Evolutionary conservation across 139 green algal genomes (phyloP), one percentile per base, ranked within the genome.

Genomic region (Picochlorum sp.): DNA sequence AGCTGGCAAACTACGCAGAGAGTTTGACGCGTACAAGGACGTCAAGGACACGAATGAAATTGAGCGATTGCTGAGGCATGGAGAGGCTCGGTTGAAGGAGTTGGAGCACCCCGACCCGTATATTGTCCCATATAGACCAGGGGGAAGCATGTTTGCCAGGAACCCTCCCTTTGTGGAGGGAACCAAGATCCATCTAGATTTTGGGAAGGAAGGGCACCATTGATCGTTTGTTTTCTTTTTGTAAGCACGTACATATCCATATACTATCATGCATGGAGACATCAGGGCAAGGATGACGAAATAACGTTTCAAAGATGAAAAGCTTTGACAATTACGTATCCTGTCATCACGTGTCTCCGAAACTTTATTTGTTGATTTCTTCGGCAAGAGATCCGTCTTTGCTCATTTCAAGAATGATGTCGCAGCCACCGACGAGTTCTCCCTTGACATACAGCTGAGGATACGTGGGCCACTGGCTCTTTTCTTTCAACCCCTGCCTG

Each of bases 371-470:
- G 16, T 45, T 45, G 0, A 62, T 23, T 24, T 24, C 16, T 21
- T 62, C 56, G 5, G 21, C 24, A 21, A 76, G 55, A 63, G 88
- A 80, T 4, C 81, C 83, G 0, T 23, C 44, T 2, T 65, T 49
- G 4, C 65, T 50, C 79, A 93, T 81, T 70, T 94, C 83, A 45
- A 80, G 47, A n/a, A 93, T 71, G n/a, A 92, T 89, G 69, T 95
- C 88, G 67, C 84, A 91, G 23, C 88, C 88, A 16, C 88, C 88
- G 24, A 94, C n/a, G 24, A 96, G 74, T 75, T 97, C 90, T 8
- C 86, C 86, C 1, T 82, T 73, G 3, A 83, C 78, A 67, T 91
- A 95, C 54, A 93, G 75, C 77, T 96, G 90, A 21, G 91, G 91
- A 70, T 89, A 97, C 7, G 90, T 97, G 18, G 90, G 91, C 55